A percentile compares a stretch with the other conserved stretches of the same genome.
These are phyloP conservation scores for Trypanosoma vivax DNA, from an alignment of 208 protist species.

Conservation along the genomic window DNA sequence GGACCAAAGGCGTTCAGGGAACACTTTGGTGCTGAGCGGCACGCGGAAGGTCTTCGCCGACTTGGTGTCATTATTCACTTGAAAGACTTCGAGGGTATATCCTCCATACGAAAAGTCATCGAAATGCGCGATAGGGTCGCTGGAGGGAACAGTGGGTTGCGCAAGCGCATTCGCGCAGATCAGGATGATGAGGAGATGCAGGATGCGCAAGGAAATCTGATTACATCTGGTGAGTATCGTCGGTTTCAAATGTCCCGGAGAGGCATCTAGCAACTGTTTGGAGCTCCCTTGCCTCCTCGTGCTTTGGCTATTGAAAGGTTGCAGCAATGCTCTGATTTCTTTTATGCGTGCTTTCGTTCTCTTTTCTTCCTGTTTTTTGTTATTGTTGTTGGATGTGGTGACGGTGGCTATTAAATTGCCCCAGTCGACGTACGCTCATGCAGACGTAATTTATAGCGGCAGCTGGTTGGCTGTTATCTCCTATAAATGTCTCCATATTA, in stretches of 20 bases:
- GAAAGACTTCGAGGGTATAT: constrained; percentile 70
- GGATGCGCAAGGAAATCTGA: constrained; percentile 72
- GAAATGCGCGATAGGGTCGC: constrained; percentile 59
- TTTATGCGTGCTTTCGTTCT: too few relatives aligned
- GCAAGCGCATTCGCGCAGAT: constrained; percentile 64
- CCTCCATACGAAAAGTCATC: constrained; percentile 64
- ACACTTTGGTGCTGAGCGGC: constrained; percentile 78
- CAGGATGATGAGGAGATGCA: constrained; percentile 77
- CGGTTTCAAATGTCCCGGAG: constrained; percentile 40
- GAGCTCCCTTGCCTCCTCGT: too few relatives aligned
- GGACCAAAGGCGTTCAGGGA: constrained; percentile 81
- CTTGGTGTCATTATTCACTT: constrained; percentile 66
- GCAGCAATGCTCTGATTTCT: too few relatives aligned
- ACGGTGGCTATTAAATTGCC: too few relatives aligned
- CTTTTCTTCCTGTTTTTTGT: too few relatives aligned
- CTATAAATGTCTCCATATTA: too few relatives aligned
- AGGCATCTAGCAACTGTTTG: constrained; percentile 5
- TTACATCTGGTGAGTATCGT: constrained; percentile 56
- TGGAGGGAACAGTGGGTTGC: constrained; percentile 23
- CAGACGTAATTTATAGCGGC: too few relatives aligned
- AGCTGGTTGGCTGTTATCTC: too few relatives aligned
- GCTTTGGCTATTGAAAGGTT: too few relatives aligned
- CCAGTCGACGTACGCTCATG: too few relatives aligned
- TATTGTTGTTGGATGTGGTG: too few relatives aligned
- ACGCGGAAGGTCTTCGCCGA: constrained; percentile 71